Base-by-base conservation (phyloP, 1,284 basidiomycete species). In the Ceratobasidium sp. region DNA sequence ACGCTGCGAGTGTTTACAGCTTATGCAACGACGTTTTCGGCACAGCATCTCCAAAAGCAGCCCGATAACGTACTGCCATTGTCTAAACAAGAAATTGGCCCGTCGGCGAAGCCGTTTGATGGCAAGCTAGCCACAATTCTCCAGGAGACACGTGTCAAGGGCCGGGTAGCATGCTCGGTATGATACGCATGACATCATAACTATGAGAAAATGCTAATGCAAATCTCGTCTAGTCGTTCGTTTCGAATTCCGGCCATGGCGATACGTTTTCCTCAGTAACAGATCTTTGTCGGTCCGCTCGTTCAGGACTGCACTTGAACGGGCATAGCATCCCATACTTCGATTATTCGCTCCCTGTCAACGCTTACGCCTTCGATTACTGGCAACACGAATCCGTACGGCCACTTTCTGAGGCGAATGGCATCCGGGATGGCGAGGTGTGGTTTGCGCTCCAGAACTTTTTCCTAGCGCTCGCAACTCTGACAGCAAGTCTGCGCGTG, bases 321-420 rank as follows among this genome's bases (percentile, higher is more conserved):
- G 87, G 87, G 79, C 86, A 91, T 80, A 88, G 88, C 0, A 89
- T 91, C 23, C 92, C 92, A 2, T 88, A 90, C 1, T 82, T 92
- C 80, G 84, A 84, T 3, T 81, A 83, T 60, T 84, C 91, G 81
- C 83, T 85, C 52, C 59, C 85, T 91, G 50, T 68, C 57, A 93
- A 93, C 78, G 91, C 90, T 0, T 92, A 92, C 81, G 83, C 92
- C 4, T 84, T 88, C 74, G 92, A 93, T 81, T 93, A 92, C 83
- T 92, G 88, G 82, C 87, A 82, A 0, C 92, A 93, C 79, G 92
- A 67, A 70, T 78, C 57, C 77, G 78, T 59, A 75, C 78, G 71
- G 62, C 78, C 67, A 35, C 65, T 77, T 3, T 85, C 84, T 12
- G 79, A 81, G 0, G 90, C 89, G 2, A 92, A 92, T 78, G 89